Evolutionary conservation across 306 rosid genomes (phyloP), one percentile per base, ranked within the genome.

Genomic region (Pueraria montana): DNA sequence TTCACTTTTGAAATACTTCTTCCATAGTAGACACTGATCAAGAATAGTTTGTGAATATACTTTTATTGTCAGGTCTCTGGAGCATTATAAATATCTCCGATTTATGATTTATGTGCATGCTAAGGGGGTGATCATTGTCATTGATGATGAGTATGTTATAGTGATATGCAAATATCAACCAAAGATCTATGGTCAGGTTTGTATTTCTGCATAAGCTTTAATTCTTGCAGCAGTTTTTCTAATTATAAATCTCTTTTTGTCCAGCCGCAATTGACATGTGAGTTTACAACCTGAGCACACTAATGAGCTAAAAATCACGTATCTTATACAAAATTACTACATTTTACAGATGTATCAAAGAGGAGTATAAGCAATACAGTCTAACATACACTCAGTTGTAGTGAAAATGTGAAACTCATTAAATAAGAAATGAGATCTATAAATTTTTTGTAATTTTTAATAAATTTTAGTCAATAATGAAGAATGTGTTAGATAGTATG

Each of bases 81-180:
- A 67, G 68, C 97, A 27, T 18, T 70, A 77, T 12, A 88, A 86
- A 74, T 45, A 49, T 78, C 68, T 68, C 20, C 87, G 94, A 27
- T 91, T 91, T 76, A 95, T 93, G 98, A 92, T 95, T 65, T 93
- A 93, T 74, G 98, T 95, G 53, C 99, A 95, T 78, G 96, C 98
- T 64, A 92, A 8, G 2, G 43, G 43, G 43, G 43, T 38, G 43
- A 38, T 38, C 43, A 5, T 38, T 38, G 43, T 38, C 43, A 38
- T 38, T 5, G 40, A 36, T 56, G 97, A 93, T 40, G 97, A 93
- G 72, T 92, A 92, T 5, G 90, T 92, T 1, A 89, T 93, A 36
- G 26, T 93, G 46, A 78, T 92, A 97, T 83, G 98, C 94, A 70
- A 93, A 93, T 74, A 95, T 95, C 79, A 95, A 95, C 86, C 97